A percentile compares a stretch with the other conserved stretches of the same genome.
Conservation (phyloP, 2,329 filamentous ascomycete species). For the Fusarium stilboides region DNA sequence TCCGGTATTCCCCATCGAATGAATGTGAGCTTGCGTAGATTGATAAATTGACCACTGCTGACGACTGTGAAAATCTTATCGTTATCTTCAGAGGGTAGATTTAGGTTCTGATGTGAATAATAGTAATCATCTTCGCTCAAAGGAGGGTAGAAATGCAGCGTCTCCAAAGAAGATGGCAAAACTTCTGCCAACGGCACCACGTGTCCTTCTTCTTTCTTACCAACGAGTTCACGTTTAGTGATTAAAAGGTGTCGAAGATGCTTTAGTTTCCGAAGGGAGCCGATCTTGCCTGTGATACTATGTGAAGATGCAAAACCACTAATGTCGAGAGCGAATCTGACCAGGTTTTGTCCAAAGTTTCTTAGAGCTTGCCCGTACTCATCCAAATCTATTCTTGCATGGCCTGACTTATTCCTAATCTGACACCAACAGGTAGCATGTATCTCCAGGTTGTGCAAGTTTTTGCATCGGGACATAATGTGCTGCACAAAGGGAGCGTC, state of each 20-base stretch:
- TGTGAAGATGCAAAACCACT: neutral
- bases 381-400: neutral
- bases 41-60: neutral
- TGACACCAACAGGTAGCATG: neutral
- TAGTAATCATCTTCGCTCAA: neutral
- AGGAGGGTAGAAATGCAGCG: neutral
- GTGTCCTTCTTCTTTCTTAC: neutral
- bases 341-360: neutral
- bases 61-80: neutral
- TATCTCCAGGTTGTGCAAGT: neutral
- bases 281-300: neutral
- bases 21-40: neutral
- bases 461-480: neutral
- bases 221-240: neutral
- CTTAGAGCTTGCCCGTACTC: neutral
- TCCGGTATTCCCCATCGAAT: neutral
- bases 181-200: neutral
- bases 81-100: neutral
- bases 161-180: constrained; percentile 1
- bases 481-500: neutral
- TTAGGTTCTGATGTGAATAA: neutral
- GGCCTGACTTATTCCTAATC: neutral
- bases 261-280: neutral
- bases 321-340: neutral
- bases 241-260: neutral